phyloP scores from a whole-genome alignment of 176 grass and related monocot species.

The Phoenix roebelenii region DNA sequence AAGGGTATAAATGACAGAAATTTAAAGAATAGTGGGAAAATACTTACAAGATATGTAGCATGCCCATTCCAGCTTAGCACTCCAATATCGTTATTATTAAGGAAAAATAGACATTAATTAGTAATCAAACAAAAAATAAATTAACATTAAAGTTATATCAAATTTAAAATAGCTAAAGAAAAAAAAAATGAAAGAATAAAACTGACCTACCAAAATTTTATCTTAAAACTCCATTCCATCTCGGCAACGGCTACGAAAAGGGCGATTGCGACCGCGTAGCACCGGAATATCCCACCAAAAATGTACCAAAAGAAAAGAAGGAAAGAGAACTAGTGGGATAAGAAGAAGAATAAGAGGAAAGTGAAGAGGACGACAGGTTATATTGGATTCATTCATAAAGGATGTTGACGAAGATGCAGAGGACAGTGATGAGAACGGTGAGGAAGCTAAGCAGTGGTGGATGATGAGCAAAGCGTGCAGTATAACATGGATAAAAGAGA shows the following conservation, averaged over 20 bases:
- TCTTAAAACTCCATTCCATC: conserved; percentile 75
- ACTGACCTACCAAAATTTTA: conserved; percentile 48
- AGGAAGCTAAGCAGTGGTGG: conserved; percentile 69
- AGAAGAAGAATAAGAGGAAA: not conserved
- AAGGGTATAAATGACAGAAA: too few relatives aligned
- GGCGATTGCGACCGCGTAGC: conserved; percentile 64
- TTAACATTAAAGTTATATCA: too few relatives aligned
- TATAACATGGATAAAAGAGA: too few relatives aligned
- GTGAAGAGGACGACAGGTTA: not conserved
- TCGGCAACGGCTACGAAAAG: conserved; percentile 65
- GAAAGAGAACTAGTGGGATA: not conserved
- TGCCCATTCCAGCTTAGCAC: conserved; percentile 71
- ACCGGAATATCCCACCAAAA: conserved; percentile 85
- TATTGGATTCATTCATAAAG: conserved; percentile 47
- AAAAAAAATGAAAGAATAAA: conserved; percentile 3
- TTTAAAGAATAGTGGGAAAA: not conserved
- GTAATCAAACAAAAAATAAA: too few relatives aligned
- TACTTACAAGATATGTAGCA: conserved; percentile 95
- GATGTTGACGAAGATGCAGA: conserved; percentile 74
- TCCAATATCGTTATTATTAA: conserved; percentile 47
- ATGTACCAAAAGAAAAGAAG: conserved; percentile 34
- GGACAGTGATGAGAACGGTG: conserved; percentile 50
- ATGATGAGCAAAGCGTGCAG: conserved; percentile 29
- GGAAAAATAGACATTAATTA: not conserved
- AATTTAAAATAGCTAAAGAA: not conserved